Base-by-base conservation (phyloP, 306 rosid species). In the Trichosanthes truncata region DNA sequence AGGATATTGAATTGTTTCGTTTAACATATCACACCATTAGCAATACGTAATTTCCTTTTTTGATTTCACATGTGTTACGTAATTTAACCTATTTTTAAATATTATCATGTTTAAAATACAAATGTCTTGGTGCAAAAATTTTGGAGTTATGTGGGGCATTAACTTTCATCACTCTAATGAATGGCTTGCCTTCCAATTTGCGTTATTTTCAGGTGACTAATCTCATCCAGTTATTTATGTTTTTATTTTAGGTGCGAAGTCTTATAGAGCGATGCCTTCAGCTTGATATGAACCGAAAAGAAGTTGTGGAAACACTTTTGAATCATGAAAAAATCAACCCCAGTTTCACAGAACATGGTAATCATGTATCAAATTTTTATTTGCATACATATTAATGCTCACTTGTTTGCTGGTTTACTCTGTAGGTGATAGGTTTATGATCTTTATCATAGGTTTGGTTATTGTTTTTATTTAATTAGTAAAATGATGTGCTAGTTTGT, bases 201-300 rank as follows among this genome's bases (percentile, higher is more conserved):
- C 15, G 36, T 7, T 26, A 45, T 8, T 77, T 72, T 65, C 18
- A 71, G 45, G 43, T 21, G 29, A 56, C 40, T 38, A 57, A 77
- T 56, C 23, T 38, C 36, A 77, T 55, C 53, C 53, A 36, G 21
- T 21, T 77, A 52, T 77, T 23, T 59, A 13, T 55, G 6, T 35
- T 56, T 63, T 72, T 46, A 23, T 82, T 86, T 43, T 84, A 95
- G 97, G 98, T 95, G 78, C 93, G 90, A 84, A 89, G 91, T 88
- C 98, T 95, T 69, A 91, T 95, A 23, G 96, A 92, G 84, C 86
- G 94, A 85, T 92, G 98, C 67, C 88, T 95, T 15, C 98, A 95
- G 80, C 90, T 92, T 31, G 93, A 95, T 83, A 95, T 95, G 98
- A 91, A 82, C 85, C 91, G 84, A 80, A 91, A 85, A 82, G 97